These are phyloP conservation scores for Iris pallida DNA, from an alignment of 116 monocot genomes.

Conservation along the genomic window DNA sequence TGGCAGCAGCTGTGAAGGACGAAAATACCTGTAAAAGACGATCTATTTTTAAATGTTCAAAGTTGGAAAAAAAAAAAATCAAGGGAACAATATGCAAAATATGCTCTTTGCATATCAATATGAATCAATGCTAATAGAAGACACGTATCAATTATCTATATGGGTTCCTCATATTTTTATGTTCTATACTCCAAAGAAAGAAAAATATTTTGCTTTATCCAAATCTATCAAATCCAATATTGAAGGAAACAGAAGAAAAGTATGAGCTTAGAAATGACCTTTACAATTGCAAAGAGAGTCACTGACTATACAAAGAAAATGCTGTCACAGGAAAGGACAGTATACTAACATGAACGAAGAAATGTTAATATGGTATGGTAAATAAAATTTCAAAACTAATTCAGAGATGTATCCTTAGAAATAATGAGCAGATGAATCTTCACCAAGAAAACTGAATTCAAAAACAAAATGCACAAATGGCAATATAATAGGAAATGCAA, in stretches of 20 bases:
- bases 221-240: background rate
- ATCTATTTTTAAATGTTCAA: background rate
- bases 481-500: background rate
- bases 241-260: background rate
- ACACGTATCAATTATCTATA: background rate
- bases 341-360: too few relatives aligned
- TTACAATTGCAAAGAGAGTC: background rate
- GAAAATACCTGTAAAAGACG: constrained; percentile 48
- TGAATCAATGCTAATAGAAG: background rate
- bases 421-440: background rate
- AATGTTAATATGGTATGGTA: too few relatives aligned
- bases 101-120: constrained; percentile 1
- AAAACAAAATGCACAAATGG: background rate
- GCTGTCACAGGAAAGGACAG: too few relatives aligned
- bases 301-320: too few relatives aligned
- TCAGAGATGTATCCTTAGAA: too few relatives aligned
- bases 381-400: too few relatives aligned
- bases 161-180: background rate
- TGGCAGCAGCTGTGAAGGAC: constrained; percentile 55
- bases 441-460: background rate
- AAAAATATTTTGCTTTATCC: background rate
- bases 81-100: background rate
- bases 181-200: background rate
- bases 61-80: background rate
- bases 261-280: background rate